Percentiles rank a stretch among this genome's conserved stretches.
Evolutionary conservation across 2,329 filamentous ascomycete species (phyloP).

Genomic region (Alternaria triticina): DNA sequence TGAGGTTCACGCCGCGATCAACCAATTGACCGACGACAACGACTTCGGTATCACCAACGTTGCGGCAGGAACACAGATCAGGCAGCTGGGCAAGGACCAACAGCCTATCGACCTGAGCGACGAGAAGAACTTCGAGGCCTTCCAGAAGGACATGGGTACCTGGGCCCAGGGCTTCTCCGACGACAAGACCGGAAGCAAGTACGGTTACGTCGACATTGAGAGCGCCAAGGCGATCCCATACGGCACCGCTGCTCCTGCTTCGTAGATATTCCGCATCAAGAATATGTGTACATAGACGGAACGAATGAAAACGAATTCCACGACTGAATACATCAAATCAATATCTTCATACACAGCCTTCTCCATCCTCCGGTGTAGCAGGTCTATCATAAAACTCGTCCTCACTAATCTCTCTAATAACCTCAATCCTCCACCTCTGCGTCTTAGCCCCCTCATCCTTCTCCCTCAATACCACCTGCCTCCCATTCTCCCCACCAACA

Average conservation of each 20-base stretch:
- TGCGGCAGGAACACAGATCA: slow-evolving; percentile 59
- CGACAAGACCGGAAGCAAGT: slow-evolving; percentile 50
- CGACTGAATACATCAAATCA: neutral
- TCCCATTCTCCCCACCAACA: slow-evolving; percentile 21
- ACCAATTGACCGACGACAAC: slow-evolving; percentile 56
- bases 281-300: neutral
- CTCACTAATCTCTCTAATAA: slow-evolving; percentile 25
- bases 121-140: slow-evolving; percentile 56
- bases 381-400: neutral
- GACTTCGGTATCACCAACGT: slow-evolving; percentile 59
- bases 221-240: slow-evolving; percentile 49
- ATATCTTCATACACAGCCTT: neutral
- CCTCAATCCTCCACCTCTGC: slow-evolving; percentile 29
- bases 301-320: neutral
- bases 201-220: slow-evolving; percentile 55
- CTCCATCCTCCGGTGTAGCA: neutral
- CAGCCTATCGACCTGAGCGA: slow-evolving; percentile 60
- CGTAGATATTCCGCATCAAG: neutral
- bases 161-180: slow-evolving; percentile 52
- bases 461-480: slow-evolving; percentile 18
- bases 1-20: slow-evolving; percentile 53
- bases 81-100: slow-evolving; percentile 60
- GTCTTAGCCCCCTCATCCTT: slow-evolving; percentile 21
- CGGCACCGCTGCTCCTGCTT: slow-evolving; percentile 21
- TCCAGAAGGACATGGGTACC: slow-evolving; percentile 56